Evolutionary conservation across 352 stramenopile genomes (phyloP).

Genomic region (Globisporangium megalacanthum): DNA sequence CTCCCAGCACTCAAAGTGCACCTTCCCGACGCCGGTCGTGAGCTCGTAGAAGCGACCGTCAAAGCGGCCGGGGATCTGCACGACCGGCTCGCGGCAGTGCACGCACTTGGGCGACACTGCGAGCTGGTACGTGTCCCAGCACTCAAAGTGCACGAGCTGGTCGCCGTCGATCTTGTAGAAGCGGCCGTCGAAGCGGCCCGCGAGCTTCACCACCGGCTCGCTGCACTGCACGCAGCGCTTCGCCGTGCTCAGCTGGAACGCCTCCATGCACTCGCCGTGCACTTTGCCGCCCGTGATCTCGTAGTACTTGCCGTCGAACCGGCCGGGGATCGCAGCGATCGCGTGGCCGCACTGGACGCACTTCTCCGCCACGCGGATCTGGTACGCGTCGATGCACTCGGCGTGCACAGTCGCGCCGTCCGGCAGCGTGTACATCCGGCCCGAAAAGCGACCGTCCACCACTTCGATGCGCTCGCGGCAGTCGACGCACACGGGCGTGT

Average conservation of each 20-base stretch:
- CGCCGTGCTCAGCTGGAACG: conserved; percentile 61
- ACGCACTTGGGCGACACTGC: conserved; percentile 71
- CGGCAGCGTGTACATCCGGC: conserved; percentile 71
- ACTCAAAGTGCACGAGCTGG: conserved; percentile 80
- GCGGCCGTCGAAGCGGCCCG: conserved; percentile 66
- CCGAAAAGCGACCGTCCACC: conserved; percentile 67
- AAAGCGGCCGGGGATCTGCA: conserved; percentile 66
- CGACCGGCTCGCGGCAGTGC: conserved; percentile 66
- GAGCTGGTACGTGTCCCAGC: conserved; percentile 78
- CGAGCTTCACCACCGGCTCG: conserved; percentile 64
- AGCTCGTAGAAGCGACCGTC: conserved; percentile 84
- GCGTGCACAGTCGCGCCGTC: conserved; percentile 74
- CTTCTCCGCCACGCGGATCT: conserved; percentile 73
- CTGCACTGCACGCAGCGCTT: conserved; percentile 69
- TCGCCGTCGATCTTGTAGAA: conserved; percentile 82
- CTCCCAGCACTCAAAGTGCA: conserved; percentile 86
- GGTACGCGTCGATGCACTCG: conserved; percentile 85
- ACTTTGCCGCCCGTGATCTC: conserved; percentile 69
- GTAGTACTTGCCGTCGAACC: conserved; percentile 80
- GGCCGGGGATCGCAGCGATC: conserved; percentile 67
- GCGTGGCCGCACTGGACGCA: conserved; percentile 75
- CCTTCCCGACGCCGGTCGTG: conserved; percentile 65
- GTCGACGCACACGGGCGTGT: conserved; percentile 69
- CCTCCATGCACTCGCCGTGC: conserved; percentile 82
- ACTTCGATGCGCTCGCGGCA: conserved; percentile 75